Percentiles rank a stretch among this genome's conserved stretches.
phyloP scores from a whole-genome alignment of 495 filamentous ascomycete species.

The Pyrenula aspistea region DNA sequence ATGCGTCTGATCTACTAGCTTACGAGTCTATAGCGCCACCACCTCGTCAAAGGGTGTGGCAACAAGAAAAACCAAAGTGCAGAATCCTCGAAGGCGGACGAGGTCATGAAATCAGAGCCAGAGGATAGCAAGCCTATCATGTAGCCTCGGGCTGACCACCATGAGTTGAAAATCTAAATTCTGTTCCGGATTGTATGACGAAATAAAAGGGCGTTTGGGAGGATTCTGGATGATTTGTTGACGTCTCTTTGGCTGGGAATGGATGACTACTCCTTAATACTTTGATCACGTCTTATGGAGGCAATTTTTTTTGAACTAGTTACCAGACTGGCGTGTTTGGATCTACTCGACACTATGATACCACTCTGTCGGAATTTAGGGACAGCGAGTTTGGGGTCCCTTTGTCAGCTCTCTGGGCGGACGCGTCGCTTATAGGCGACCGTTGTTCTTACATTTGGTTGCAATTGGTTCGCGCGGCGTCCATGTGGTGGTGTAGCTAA shows the following conservation, averaged over 20 bases:
- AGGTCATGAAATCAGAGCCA: neutral
- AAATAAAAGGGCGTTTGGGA: neutral
- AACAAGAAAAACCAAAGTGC: conserved; percentile 28
- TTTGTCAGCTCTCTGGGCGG: too few relatives aligned
- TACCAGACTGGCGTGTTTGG: neutral
- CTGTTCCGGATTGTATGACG: neutral
- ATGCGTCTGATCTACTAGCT: conserved; percentile 2
- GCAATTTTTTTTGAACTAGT: neutral
- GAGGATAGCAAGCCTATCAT: neutral
- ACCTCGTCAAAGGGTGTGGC: conserved; percentile 88
- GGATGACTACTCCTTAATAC: neutral
- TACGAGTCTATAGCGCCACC: conserved; percentile 55
- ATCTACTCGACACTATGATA: neutral
- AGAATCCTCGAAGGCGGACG: neutral
- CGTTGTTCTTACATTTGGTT: too few relatives aligned
- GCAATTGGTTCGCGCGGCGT: too few relatives aligned
- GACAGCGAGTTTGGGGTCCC: too few relatives aligned
- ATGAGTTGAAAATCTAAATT: neutral
- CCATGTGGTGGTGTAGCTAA: too few relatives aligned
- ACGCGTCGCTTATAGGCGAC: too few relatives aligned
- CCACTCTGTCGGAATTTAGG: neutral
- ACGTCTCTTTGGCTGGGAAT: neutral
- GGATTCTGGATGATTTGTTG: neutral
- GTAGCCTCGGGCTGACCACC: neutral
- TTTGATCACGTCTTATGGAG: neutral